Percentiles rank a stretch among this genome's conserved stretches.
Conservation (phyloP, 495 filamentous ascomycete genomes). For the Penicillium bovifimosum region DNA sequence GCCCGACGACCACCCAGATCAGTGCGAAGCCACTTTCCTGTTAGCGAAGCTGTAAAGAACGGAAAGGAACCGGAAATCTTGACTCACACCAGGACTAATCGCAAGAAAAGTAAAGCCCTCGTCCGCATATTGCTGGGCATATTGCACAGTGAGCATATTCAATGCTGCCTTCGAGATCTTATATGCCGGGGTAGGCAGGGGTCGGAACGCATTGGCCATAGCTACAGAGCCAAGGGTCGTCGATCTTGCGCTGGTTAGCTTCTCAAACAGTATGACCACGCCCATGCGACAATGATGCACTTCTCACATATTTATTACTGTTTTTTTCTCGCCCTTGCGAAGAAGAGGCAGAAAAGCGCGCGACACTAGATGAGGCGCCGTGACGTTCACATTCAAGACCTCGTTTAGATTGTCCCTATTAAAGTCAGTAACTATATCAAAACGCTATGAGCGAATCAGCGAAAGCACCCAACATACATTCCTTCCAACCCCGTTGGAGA, state of each 20-base stretch:
- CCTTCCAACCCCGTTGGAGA: constrained; percentile 20
- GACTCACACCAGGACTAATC: constrained; percentile 43
- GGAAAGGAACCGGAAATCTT: background rate
- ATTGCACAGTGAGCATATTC: constrained; percentile 47
- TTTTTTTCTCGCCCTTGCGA: constrained; percentile 39
- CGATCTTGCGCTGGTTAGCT: constrained; percentile 17
- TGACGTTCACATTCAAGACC: constrained; percentile 42
- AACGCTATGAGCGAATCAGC: background rate
- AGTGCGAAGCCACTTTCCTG: constrained; percentile 43
- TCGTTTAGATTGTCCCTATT: constrained; percentile 32
- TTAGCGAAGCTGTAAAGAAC: constrained; percentile 11
- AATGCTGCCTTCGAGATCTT: constrained; percentile 49
- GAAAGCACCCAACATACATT: constrained; percentile 25
- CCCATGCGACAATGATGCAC: background rate
- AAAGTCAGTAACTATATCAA: background rate
- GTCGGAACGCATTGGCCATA: constrained; percentile 12
- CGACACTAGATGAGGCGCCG: constrained; percentile 38
- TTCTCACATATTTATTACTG: constrained; percentile 41
- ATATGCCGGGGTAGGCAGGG: constrained; percentile 38
- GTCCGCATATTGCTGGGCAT: constrained; percentile 34
- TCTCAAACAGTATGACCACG: background rate
- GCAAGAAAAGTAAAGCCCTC: constrained; percentile 43
- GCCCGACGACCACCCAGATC: constrained; percentile 41
- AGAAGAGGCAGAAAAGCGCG: constrained; percentile 43
- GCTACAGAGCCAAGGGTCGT: constrained; percentile 42